Conservation (phyloP, 306 rosid genomes). For the Lathyrus oleraceus region DNA sequence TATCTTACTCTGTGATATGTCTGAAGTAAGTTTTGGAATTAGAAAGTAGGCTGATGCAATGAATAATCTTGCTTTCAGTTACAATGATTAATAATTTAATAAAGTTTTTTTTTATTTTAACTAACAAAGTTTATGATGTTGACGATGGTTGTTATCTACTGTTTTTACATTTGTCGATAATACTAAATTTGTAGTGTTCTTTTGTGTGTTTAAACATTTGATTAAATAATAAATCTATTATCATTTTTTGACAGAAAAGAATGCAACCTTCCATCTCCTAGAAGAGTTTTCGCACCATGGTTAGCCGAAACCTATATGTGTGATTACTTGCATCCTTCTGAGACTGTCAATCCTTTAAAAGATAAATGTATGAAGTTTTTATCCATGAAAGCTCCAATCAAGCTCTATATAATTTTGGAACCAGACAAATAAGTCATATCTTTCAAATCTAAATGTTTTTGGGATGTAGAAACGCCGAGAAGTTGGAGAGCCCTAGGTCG, state of each 20-base stretch:
- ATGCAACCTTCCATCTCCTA: constrained; percentile 69
- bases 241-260: constrained; percentile 58
- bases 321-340: constrained; percentile 88
- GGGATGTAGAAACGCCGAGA: constrained; percentile 68
- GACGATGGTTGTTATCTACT: too few species aligned
- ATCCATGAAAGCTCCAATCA: constrained; percentile 53
- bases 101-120: too few species aligned
- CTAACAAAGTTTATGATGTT: too few species aligned
- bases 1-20: too few species aligned
- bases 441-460: constrained; percentile 53
- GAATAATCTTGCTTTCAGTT: too few species aligned
- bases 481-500: too few species aligned
- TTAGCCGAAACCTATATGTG: constrained; percentile 63
- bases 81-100: too few species aligned
- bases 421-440: constrained; percentile 62
- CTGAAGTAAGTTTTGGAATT: too few species aligned
- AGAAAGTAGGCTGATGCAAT: too few species aligned
- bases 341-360: constrained; percentile 66
- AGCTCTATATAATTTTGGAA: constrained; percentile 56
- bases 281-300: constrained; percentile 93
- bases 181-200: too few species aligned
- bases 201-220: too few species aligned
- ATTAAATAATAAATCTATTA: background rate
- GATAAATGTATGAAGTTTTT: constrained; percentile 45
- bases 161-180: too few species aligned